Base-by-base conservation (phyloP, 345 rosid species). In the Tarenaya hassleriana region DNA sequence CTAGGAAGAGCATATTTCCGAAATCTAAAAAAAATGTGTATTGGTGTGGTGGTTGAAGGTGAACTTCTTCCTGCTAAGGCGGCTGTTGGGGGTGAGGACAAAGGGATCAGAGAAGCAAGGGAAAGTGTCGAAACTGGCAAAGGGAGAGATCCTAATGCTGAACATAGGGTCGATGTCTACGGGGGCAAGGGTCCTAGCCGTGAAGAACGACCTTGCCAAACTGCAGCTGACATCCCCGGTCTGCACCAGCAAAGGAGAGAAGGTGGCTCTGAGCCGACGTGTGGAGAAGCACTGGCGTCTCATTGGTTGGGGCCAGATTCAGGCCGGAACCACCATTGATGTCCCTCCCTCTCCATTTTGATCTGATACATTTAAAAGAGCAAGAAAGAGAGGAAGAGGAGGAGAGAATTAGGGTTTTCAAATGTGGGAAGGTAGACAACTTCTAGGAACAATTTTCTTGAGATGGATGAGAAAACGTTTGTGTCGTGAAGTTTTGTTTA, bases 211-310 rank as follows among this genome's bases (percentile, higher is more conserved):
- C 69, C 73, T 92, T 69, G 98, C 94, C 1, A 88, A 92, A 67
- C 67, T 92, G 70, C 95, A 85, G 40, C 76, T 92, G 49, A 81
- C 96, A 0, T 78, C 95, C 10, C 96, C 98, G 0, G 96, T 88
- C 44, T 92, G 98, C 72, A 92, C 98, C 32, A 85, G 83, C 73
- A 79, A 52, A 62, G 90, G 90, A 10, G 98, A 92, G 77, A 88
- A 92, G 71, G 75, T 88, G 41, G 94, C 96, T 1, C 74, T 84
- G 1, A 92, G 96, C 48, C 57, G 94, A 9, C 62, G 94, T 32
- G 94, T 92, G 13, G 94, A 92, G 67, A 92, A 83, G 76, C 98
- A 88, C 62, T 88, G 94, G 95, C 88, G 94, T 64, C 81, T 92
- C 27, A 88, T 92, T 3, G 94, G 96, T 7, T 85, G 96, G 96